These are phyloP conservation scores for Apophysomyces ossiformis DNA, from an alignment of 371 early-diverging fungal genomes.

Conservation along the genomic window DNA sequence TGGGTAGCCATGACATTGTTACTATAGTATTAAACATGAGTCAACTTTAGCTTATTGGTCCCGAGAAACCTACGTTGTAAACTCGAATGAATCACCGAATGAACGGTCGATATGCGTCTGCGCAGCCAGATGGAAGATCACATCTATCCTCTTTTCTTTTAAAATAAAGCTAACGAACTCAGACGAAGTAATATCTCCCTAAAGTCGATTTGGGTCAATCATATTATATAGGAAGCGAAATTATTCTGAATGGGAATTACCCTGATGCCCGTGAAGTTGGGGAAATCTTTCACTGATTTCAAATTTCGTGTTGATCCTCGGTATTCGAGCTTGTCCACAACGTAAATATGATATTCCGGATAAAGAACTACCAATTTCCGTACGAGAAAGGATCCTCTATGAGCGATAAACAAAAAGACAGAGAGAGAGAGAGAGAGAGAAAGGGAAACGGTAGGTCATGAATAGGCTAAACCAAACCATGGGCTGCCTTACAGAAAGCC, in stretches of 20 bases:
- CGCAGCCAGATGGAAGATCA: constrained; percentile 85
- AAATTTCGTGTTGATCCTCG: constrained; percentile 76
- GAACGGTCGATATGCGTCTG: constrained; percentile 91
- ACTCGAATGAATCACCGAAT: constrained; percentile 85
- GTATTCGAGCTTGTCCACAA: constrained; percentile 84
- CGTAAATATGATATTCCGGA: constrained; percentile 74
- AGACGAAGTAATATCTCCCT: constrained; percentile 76
- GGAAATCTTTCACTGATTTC: constrained; percentile 49
- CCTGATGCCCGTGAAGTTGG: constrained; percentile 72
- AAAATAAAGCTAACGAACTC: constrained; percentile 74
- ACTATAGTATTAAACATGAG: constrained; percentile 21
- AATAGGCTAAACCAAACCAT: background rate
- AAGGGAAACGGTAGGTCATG: too few relatives aligned
- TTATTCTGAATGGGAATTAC: constrained; percentile 29
- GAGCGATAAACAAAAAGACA: constrained; percentile 8
- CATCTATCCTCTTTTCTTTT: constrained; percentile 73
- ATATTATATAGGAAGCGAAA: background rate
- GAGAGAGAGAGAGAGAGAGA: background rate
- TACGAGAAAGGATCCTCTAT: constrained; percentile 64
- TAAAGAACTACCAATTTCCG: constrained; percentile 66
- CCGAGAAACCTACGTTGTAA: constrained; percentile 56
- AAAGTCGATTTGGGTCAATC: constrained; percentile 13
- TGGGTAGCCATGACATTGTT: constrained; percentile 90
- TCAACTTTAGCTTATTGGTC: background rate
- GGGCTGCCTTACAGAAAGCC: constrained; percentile 79